phyloP scores from a whole-genome alignment of 2,329 filamentous ascomycete genomes.

The Talaromyces verruculosus region DNA sequence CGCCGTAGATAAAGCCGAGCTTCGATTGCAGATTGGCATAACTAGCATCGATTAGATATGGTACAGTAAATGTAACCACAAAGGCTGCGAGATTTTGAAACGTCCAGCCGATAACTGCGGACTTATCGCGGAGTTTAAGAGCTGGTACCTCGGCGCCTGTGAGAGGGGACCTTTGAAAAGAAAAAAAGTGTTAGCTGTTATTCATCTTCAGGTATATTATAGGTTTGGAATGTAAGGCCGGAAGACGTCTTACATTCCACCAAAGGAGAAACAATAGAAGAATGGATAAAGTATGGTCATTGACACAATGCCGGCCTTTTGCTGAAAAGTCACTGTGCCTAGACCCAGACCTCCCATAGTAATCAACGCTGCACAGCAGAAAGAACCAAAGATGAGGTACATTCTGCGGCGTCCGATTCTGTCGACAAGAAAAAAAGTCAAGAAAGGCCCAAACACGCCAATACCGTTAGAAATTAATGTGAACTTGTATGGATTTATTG shows the following conservation, averaged over 20 bases:
- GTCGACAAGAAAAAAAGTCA: slow-evolving; percentile 20
- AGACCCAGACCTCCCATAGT: neutral
- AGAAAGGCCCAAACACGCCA: slow-evolving; percentile 11
- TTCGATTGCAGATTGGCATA: slow-evolving; percentile 38
- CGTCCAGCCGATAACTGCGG: neutral
- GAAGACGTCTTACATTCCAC: neutral
- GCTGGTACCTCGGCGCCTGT: neutral
- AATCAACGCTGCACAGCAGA: slow-evolving; percentile 12
- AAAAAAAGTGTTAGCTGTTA: too few relatives aligned
- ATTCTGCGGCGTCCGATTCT: slow-evolving; percentile 17
- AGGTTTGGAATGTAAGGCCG: too few relatives aligned
- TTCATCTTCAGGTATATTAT: too few relatives aligned
- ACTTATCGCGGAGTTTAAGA: neutral
- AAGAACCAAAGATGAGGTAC: slow-evolving; percentile 19
- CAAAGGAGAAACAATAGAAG: slow-evolving; percentile 1
- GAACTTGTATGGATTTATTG: neutral
- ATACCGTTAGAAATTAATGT: slow-evolving; percentile 5
- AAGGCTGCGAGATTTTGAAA: slow-evolving; percentile 5
- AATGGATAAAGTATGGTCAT: neutral
- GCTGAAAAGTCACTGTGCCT: neutral
- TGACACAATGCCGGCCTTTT: slow-evolving; percentile 6
- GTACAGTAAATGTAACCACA: slow-evolving; percentile 39
- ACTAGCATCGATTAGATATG: slow-evolving; percentile 40
- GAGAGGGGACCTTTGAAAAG: neutral
- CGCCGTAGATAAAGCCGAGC: slow-evolving; percentile 41